Conservation (phyloP, 169 alveolate species). For the Neospora caninum region DNA sequence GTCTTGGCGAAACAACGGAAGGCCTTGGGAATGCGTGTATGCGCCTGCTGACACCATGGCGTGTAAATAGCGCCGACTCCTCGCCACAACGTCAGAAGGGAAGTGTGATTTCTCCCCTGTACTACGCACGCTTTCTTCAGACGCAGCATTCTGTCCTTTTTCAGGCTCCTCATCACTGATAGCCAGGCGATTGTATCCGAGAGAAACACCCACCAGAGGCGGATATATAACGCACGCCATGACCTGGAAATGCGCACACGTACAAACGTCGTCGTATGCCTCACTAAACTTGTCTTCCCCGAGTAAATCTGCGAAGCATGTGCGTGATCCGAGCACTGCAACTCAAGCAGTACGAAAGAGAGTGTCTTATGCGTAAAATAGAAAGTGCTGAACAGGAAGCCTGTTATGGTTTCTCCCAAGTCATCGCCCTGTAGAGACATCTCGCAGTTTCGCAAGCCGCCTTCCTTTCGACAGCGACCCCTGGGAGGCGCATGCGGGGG, state of each 20-base stretch:
- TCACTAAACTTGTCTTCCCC: not conserved
- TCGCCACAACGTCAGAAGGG: conserved; percentile 55
- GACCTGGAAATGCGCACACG: conserved; percentile 12
- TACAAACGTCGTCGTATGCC: not conserved
- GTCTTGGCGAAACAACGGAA: conserved; percentile 45
- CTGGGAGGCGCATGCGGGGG: too few relatives aligned
- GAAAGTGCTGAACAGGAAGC: too few relatives aligned
- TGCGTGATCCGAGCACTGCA: too few relatives aligned
- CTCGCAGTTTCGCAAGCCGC: too few relatives aligned
- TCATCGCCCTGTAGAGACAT: too few relatives aligned
- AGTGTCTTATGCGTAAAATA: too few relatives aligned
- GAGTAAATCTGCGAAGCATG: too few relatives aligned
- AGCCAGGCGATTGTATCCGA: not conserved
- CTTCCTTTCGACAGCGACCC: too few relatives aligned
- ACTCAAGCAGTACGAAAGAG: too few relatives aligned
- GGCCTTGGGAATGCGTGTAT: conserved; percentile 69
- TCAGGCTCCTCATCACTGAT: not conserved
- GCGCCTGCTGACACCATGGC: conserved; percentile 63
- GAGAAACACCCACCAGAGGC: conserved; percentile 44
- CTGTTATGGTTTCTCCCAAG: too few relatives aligned
- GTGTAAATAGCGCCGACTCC: conserved; percentile 8
- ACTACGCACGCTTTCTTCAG: not conserved
- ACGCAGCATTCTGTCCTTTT: not conserved
- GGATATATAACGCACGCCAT: conserved; percentile 60
- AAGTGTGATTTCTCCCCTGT: not conserved